phyloP scores from a whole-genome alignment of 2,329 filamentous ascomycete genomes.

The Exophiala bonariae region DNA sequence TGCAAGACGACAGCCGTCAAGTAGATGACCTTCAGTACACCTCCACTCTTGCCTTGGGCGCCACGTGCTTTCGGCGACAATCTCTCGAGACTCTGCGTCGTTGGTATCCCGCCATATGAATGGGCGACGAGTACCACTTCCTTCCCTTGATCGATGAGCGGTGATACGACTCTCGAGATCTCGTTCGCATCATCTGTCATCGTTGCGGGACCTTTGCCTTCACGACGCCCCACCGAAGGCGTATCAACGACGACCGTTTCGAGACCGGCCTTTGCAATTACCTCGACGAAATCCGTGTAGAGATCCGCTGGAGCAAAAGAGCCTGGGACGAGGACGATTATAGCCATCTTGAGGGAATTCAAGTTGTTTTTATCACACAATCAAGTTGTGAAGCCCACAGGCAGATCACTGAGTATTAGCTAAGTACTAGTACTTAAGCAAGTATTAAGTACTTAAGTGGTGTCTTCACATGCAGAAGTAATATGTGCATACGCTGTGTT shows the following conservation, averaged over 20 bases:
- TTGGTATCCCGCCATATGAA: slow-evolving; percentile 38
- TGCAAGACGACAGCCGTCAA: slow-evolving; percentile 15
- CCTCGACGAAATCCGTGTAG: not conserved
- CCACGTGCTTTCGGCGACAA: slow-evolving; percentile 30
- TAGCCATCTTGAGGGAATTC: not conserved
- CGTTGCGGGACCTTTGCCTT: not conserved
- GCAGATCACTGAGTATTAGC: too few species aligned
- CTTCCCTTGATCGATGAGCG: slow-evolving; percentile 30
- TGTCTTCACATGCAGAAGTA: too few species aligned
- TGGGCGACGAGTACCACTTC: slow-evolving; percentile 34
- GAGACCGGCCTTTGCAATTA: not conserved
- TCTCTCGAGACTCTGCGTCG: slow-evolving; percentile 31
- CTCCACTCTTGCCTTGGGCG: slow-evolving; percentile 26
- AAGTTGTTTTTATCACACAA: too few species aligned
- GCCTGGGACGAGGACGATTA: slow-evolving; percentile 7
- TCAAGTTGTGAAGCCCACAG: too few species aligned
- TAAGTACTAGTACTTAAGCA: too few species aligned
- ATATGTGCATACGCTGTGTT: too few species aligned
- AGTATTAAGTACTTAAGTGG: too few species aligned
- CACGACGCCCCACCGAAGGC: not conserved
- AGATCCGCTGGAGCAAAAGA: slow-evolving; percentile 1
- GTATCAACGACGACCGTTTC: not conserved
- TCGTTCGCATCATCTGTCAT: slow-evolving; percentile 1
- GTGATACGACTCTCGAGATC: not conserved
- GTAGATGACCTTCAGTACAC: slow-evolving; percentile 32